Percentiles rank a stretch among this genome's conserved stretches.
phyloP scores from a whole-genome alignment of 805 yeast species.

The Teunomyces panamensis region DNA sequence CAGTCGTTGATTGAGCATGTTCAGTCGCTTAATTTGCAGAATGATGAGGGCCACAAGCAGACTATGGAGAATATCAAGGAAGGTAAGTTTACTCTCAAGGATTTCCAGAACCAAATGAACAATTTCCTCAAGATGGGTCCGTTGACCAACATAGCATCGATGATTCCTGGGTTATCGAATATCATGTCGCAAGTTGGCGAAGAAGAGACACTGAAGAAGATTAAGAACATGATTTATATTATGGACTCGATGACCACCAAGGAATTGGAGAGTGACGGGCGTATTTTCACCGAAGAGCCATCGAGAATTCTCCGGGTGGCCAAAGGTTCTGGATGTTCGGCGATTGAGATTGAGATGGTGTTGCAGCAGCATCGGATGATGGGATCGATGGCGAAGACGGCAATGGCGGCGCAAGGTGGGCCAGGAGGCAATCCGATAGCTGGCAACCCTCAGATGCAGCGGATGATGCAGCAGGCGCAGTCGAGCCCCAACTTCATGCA shows the following conservation, averaged over 20 bases:
- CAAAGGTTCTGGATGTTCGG: constrained; percentile 90
- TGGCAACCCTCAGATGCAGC: constrained; percentile 44
- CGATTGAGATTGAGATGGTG: constrained; percentile 89
- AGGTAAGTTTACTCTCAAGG: constrained; percentile 89
- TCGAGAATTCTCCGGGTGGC: constrained; percentile 87
- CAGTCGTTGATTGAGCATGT: constrained; percentile 94
- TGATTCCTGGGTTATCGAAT: constrained; percentile 89
- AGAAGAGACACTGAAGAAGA: constrained; percentile 80
- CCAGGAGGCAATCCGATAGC: constrained; percentile 14
- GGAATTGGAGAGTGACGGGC: constrained; percentile 89
- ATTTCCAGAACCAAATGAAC: constrained; percentile 91
- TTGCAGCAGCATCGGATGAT: constrained; percentile 88
- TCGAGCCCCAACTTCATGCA: constrained; percentile 52
- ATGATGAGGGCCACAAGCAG: constrained; percentile 73
- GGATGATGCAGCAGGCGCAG: constrained; percentile 56
- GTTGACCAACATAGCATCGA: constrained; percentile 84
- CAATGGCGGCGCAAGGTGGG: constrained; percentile 49
- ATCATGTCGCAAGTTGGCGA: constrained; percentile 87
- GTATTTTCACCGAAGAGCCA: constrained; percentile 75
- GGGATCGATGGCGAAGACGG: constrained; percentile 85
- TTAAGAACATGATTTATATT: constrained; percentile 85
- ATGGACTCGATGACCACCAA: constrained; percentile 95
- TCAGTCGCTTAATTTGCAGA: constrained; percentile 69
- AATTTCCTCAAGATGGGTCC: constrained; percentile 98
- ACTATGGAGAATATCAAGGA: constrained; percentile 90